Base-by-base conservation (phyloP, 495 filamentous ascomycete genomes). In the Aspergillus taichungensis region DNA sequence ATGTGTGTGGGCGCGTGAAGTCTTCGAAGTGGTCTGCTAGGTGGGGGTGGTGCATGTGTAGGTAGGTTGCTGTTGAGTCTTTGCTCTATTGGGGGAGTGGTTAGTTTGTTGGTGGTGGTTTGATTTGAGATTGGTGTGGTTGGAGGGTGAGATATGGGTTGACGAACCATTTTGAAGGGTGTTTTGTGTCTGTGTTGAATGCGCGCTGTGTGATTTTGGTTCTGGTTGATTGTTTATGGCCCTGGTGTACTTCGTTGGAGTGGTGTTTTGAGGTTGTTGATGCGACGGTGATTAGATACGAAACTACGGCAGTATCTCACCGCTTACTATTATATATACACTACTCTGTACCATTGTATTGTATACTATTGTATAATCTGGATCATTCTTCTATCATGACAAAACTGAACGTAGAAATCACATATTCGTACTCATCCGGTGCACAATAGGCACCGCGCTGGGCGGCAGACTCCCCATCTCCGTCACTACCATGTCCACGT, bases 1-100 rank as follows among this genome's bases (percentile, higher is more conserved):
- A 63, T 30, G 64, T 61, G 47, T 69, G 64, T 8, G 69, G 68
- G 29, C 64, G 62, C 2, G 64, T 69, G 53, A 88, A 88, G 62
- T 91, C 87, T 75, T 97, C 92, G 59, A 95, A 88, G 54, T 91
- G 77, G 69, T 98, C 91, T 45, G 89, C 92, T 57, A 88, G 75
- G 52, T 79, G 79, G 12, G 88, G 71, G 44, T 75, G 71, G 60
- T 82, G 78, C 71, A 96, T 83, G 80, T 98, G 92, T 50, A 97
- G 67, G 69, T 91, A 82, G 49, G 86, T 94, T 68, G 82, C 77
- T 64, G 77, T 76, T 46, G 85, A 85, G 74, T 98, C 92, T 79
- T 91, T 94, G 66, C 85, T 86, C 87, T 90, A 58, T 47, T n/a
- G 27, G 8, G 38, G 42, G n/a, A n/a, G n/a, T n/a, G n/a, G 50